These are phyloP conservation scores for Claviceps maximensis DNA, from an alignment of 2,329 filamentous ascomycete species.

Conservation along the genomic window DNA sequence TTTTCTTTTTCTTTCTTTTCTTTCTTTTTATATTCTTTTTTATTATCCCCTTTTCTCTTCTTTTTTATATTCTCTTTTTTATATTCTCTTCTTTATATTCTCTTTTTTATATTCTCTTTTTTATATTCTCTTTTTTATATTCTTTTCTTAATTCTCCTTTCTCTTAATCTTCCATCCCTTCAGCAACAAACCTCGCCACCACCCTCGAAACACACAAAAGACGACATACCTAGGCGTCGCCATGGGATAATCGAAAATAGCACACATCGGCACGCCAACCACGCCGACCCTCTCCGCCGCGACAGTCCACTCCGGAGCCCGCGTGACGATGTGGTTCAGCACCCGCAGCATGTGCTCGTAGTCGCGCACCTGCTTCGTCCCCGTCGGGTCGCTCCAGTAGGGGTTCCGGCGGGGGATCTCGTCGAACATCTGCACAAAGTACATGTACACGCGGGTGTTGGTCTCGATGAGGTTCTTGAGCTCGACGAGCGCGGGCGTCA, in stretches of 20 bases:
- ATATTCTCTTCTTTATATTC: no score
- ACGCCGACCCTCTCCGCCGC: conserved; percentile 36
- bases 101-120: no score
- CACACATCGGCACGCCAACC: conserved; percentile 40
- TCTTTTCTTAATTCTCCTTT: not conserved
- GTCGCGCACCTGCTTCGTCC: conserved; percentile 48
- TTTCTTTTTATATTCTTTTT: no score
- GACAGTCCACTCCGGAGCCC: conserved; percentile 39
- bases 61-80: no score
- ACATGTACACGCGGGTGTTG: conserved; percentile 51
- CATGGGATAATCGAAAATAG: conserved; percentile 44
- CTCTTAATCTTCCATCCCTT: not conserved
- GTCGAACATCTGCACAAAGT: conserved; percentile 54
- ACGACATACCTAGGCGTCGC: conserved; percentile 32
- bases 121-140: no score
- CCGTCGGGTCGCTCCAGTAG: conserved; percentile 49
- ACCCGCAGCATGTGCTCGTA: conserved; percentile 54
- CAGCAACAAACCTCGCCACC: no score
- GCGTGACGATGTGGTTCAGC: conserved; percentile 45
- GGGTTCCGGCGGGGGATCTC: conserved; percentile 48
- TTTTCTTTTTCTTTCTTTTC: no score
- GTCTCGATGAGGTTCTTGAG: conserved; percentile 54
- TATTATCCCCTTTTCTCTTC: no score
- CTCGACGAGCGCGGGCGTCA: conserved; percentile 48
- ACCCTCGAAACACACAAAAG: not conserved